Conservation (phyloP, 1,139 yeast genomes). For the Suhomyces anneliseae region DNA sequence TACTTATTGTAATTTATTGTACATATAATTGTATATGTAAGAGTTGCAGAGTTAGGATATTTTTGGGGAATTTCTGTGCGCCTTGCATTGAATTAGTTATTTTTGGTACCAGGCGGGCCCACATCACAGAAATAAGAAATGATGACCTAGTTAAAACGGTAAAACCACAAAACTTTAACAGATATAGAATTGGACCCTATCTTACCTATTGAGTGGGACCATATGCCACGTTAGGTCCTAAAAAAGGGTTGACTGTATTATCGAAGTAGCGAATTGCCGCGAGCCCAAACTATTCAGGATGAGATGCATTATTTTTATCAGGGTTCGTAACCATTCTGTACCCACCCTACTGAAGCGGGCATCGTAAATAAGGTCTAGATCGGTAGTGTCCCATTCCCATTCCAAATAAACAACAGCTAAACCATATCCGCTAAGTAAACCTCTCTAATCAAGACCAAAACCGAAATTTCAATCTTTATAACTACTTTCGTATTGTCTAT, state of each 20-base stretch:
- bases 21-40: background rate
- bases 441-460: background rate
- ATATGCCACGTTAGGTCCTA: background rate
- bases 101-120: background rate
- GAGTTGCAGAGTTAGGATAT: constrained; percentile 1
- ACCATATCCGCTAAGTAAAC: background rate
- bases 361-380: constrained; percentile 6
- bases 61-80: background rate
- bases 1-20: background rate
- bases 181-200: no score
- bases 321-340: background rate
- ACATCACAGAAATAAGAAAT: no score
- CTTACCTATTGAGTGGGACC: background rate
- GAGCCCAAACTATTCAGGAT: background rate
- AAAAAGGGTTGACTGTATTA: no score
- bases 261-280: background rate
- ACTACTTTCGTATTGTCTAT: no score
- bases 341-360: background rate
- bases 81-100: background rate
- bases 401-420: background rate
- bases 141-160: no score
- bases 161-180: no score
- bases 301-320: background rate
- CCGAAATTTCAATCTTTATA: no score
- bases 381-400: background rate